Base-by-base conservation (phyloP, 768 basidiomycete species). In the Mycena sanguinolenta region DNA sequence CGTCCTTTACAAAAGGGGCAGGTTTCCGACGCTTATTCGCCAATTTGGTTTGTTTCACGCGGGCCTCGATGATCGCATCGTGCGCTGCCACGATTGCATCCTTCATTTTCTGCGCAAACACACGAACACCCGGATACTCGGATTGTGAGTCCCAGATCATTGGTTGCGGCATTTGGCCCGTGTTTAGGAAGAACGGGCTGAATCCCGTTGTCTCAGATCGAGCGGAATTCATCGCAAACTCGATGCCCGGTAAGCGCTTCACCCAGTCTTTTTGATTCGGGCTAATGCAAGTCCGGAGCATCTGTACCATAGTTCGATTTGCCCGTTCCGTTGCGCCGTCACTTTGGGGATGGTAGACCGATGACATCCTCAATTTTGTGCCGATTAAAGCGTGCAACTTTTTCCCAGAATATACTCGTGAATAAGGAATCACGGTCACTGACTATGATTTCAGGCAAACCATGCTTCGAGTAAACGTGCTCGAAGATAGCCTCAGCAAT, bases 301-400 rank as follows among this genome's bases (percentile, higher is more conserved):
- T 55, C 21, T 55, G 54, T 3, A 13, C 32, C 32, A 55, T 55
- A 0, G 54, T 55, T 3, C 75, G 34, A n/a, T 74, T 78, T 0
- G 69, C 67, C 16, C 71, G 70, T 70, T 71, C 70, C 2, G 77
- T 67, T 1, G 67, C 69, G 1, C 79, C 78, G 58, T 81, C 77
- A 5, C 82, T 79, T 46, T 82, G 77, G 1, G 81, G 81, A 58
- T 82, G 82, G 52, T 71, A 81, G 0, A 79, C 72, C 8, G 73
- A 77, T 30, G 65, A 80, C 73, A 81, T 74, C 3, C 65, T 52
- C 2, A 80, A 62, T 34, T 78, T 73, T 0, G 73, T 72, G 2
- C 77, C 74, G 2, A 79, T 50, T 0, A 75, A 23, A 5, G 42
- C 16, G 44, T 77, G 71, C 3, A 71, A 39, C n/a, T 28, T 76